These are phyloP conservation scores for Microbotryum intermedium DNA, from an alignment of 1,284 basidiomycete species.

Conservation along the genomic window DNA sequence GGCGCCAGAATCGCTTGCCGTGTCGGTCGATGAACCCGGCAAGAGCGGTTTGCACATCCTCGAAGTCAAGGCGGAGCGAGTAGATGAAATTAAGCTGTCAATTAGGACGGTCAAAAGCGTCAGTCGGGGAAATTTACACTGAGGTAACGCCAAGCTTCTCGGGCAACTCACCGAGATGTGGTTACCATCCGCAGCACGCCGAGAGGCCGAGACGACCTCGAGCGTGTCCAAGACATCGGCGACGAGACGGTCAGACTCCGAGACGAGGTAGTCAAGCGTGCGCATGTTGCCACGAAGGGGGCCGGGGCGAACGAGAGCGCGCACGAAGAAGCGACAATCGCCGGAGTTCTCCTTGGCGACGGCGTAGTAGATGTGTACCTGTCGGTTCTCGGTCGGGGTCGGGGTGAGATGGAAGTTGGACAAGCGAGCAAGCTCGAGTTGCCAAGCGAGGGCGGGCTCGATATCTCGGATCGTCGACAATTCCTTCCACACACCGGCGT, in stretches of 20 bases:
- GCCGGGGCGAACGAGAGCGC: constrained; percentile 90
- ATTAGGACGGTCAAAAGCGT: not conserved
- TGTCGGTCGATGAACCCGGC: constrained; percentile 97
- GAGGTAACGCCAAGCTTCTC: not conserved
- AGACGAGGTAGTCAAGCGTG: constrained; percentile 91
- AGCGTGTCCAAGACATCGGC: constrained; percentile 90
- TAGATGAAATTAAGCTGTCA: constrained; percentile 51
- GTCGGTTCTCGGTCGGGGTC: constrained; percentile 84
- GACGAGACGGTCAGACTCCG: constrained; percentile 93
- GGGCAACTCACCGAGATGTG: constrained; percentile 32
- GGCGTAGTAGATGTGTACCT: constrained; percentile 90
- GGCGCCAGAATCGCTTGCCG: constrained; percentile 93
- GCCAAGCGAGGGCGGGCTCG: constrained; percentile 96
- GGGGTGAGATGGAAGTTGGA: constrained; percentile 96
- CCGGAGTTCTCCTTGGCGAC: constrained; percentile 91
- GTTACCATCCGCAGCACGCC: constrained; percentile 52
- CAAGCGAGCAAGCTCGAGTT: constrained; percentile 90
- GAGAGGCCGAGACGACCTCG: constrained; percentile 77
- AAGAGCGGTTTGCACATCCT: constrained; percentile 90
- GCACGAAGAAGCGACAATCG: constrained; percentile 96
- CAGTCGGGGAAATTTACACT: not conserved
- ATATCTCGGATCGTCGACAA: constrained; percentile 96
- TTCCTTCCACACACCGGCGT: constrained; percentile 73
- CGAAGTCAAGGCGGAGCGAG: constrained; percentile 87
- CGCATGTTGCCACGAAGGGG: constrained; percentile 84